phyloP scores from a whole-genome alignment of 1,284 basidiomycete genomes.

The Caloboletus firmus region DNA sequence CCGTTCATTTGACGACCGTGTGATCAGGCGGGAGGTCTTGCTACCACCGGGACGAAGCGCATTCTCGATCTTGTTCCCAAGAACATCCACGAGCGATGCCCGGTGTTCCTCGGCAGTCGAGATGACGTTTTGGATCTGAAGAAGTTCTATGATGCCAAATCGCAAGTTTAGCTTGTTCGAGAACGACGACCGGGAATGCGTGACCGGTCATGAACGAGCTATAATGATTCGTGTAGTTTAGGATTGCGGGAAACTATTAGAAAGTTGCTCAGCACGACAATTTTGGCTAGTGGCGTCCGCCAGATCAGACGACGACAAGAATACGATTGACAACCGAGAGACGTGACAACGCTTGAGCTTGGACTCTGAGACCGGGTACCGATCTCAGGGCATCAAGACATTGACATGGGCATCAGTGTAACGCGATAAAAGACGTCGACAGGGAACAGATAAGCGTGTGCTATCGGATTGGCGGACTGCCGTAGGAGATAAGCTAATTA shows the following conservation, averaged over 20 bases:
- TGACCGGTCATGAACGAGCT: background rate
- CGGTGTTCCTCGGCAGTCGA: conserved; percentile 92
- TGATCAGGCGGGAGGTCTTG: conserved; percentile 87
- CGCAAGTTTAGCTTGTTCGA: conserved; percentile 10
- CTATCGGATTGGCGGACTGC: background rate
- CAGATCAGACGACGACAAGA: background rate
- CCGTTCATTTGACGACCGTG: background rate
- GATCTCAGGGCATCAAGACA: background rate
- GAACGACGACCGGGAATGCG: background rate
- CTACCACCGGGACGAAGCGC: conserved; percentile 89
- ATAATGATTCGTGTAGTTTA: conserved; percentile 8
- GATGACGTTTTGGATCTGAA: conserved; percentile 92
- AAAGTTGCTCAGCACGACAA: background rate
- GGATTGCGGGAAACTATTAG: background rate
- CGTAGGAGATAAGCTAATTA: conserved; percentile 3
- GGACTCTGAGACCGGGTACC: background rate
- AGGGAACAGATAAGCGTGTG: background rate
- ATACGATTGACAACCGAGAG: background rate
- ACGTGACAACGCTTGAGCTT: background rate
- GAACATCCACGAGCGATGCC: conserved; percentile 88
- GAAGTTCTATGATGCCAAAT: conserved; percentile 64
- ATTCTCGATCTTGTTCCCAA: conserved; percentile 93
- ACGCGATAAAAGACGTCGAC: background rate
- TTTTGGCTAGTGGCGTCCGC: background rate
- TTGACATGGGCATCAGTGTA: background rate